Conservation (phyloP, 2,329 filamentous ascomycete genomes). For the Ophiocordyceps camponoti-floridani region DNA sequence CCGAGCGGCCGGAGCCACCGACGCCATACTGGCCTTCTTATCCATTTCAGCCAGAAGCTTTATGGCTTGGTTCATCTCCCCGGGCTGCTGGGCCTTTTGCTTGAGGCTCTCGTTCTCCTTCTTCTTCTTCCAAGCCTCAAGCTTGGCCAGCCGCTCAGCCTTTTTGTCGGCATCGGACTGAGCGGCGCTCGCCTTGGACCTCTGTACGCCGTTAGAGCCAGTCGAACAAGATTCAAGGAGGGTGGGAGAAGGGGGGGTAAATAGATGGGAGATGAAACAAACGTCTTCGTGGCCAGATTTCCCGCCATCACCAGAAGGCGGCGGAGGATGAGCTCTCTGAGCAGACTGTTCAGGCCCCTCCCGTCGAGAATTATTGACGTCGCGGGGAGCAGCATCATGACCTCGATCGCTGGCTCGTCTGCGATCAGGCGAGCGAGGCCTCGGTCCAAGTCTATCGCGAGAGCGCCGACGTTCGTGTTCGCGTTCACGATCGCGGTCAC, state of each 20-base stretch:
- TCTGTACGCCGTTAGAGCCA: slow-evolving; percentile 21
- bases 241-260: too few species aligned
- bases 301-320: slow-evolving; percentile 27
- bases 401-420: slow-evolving; percentile 47
- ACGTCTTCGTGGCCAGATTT: slow-evolving; percentile 38
- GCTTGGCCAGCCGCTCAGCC: slow-evolving; percentile 60
- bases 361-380: slow-evolving; percentile 43
- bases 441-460: slow-evolving; percentile 38
- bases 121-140: slow-evolving; percentile 88
- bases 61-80: slow-evolving; percentile 44
- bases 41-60: slow-evolving; percentile 59
- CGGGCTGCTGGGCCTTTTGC: slow-evolving; percentile 34
- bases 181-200: slow-evolving; percentile 23
- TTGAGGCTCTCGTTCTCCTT: slow-evolving; percentile 60
- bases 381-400: slow-evolving; percentile 51
- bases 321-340: slow-evolving; percentile 38
- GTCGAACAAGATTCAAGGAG: background rate
- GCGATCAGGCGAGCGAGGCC: slow-evolving; percentile 38
- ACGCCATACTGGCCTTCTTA: slow-evolving; percentile 39
- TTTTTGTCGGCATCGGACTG: slow-evolving; percentile 56
- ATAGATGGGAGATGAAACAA: slow-evolving; percentile 13
- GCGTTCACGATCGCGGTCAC: background rate
- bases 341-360: slow-evolving; percentile 54
- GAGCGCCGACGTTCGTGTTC: slow-evolving; percentile 28
- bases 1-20: slow-evolving; percentile 28